Conservation (phyloP, 331 rosid species). For the Quercus tomentella region DNA sequence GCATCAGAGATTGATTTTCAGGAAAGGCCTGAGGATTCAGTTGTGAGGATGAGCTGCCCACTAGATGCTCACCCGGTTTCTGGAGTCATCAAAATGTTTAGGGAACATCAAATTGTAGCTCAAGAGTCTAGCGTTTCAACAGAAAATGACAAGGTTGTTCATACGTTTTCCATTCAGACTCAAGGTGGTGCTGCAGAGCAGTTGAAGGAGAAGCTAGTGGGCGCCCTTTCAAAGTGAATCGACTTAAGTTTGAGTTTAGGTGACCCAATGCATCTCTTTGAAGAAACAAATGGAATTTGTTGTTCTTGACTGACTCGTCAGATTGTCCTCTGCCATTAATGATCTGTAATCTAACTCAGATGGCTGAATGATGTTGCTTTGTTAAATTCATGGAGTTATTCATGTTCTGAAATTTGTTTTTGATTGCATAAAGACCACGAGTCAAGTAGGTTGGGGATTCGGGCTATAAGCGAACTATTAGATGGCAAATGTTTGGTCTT, state of each 20-base stretch:
- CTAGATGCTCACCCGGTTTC: slow-evolving; percentile 84
- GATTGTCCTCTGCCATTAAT: neutral
- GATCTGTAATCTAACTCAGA: neutral
- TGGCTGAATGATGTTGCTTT: slow-evolving; percentile 7
- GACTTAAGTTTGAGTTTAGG: slow-evolving; percentile 9
- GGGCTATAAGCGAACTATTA: neutral
- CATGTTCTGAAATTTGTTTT: neutral
- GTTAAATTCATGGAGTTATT: neutral
- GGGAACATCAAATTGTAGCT: slow-evolving; percentile 68
- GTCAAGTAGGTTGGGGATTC: neutral
- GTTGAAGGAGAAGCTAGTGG: slow-evolving; percentile 80
- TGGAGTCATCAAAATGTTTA: slow-evolving; percentile 46
- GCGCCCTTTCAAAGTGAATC: slow-evolving; percentile 55
- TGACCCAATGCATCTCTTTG: slow-evolving; percentile 16
- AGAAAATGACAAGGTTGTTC: slow-evolving; percentile 51
- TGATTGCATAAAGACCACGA: neutral
- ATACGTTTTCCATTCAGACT: slow-evolving; percentile 71
- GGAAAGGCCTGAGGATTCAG: slow-evolving; percentile 63
- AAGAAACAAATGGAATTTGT: slow-evolving; percentile 11
- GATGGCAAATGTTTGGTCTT: neutral
- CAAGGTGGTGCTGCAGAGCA: slow-evolving; percentile 66
- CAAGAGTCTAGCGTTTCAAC: slow-evolving; percentile 55
- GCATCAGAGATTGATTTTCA: slow-evolving; percentile 77
- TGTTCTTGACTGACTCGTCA: slow-evolving; percentile 11
- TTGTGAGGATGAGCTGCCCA: slow-evolving; percentile 72